These are phyloP conservation scores for Lagerstroemia speciosa DNA, from an alignment of 345 rosid genomes.

Conservation along the genomic window DNA sequence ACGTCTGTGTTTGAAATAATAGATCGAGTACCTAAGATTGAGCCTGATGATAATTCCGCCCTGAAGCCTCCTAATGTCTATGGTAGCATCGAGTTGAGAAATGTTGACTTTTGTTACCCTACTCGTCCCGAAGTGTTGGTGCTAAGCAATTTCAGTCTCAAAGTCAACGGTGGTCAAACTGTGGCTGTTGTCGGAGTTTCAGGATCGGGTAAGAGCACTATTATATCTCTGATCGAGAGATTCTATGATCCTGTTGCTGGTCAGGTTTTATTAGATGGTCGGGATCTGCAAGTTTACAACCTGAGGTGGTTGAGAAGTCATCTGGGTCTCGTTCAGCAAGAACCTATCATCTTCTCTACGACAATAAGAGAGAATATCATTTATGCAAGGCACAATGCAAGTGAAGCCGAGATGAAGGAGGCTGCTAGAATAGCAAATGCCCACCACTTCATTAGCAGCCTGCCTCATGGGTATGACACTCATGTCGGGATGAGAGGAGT, in stretches of 20 bases:
- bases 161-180: conserved; percentile 92
- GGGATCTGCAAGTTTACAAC: conserved; percentile 84
- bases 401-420: conserved; percentile 96
- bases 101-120: conserved; percentile 95
- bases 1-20: conserved; percentile 93
- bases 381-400: conserved; percentile 95
- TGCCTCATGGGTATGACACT: conserved; percentile 96
- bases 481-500: conserved; percentile 63
- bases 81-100: conserved; percentile 95
- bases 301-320: conserved; percentile 93
- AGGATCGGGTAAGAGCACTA: conserved; percentile 98
- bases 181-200: conserved; percentile 97
- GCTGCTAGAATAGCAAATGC: conserved; percentile 99
- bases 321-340: conserved; percentile 95
- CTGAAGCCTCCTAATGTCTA: conserved; percentile 88
- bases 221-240: conserved; percentile 89
- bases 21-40: conserved; percentile 86
- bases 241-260: conserved; percentile 98
- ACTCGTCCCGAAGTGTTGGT: conserved; percentile 82
- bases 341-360: conserved; percentile 93
- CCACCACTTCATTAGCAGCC: conserved; percentile 96
- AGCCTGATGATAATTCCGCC: conserved; percentile 88
- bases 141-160: conserved; percentile 94
- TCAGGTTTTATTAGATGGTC: conserved; percentile 86
- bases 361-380: conserved; percentile 92